phyloP scores from a whole-genome alignment of 192 early-diverging fungal genomes.

The Podila clonocystis region DNA sequence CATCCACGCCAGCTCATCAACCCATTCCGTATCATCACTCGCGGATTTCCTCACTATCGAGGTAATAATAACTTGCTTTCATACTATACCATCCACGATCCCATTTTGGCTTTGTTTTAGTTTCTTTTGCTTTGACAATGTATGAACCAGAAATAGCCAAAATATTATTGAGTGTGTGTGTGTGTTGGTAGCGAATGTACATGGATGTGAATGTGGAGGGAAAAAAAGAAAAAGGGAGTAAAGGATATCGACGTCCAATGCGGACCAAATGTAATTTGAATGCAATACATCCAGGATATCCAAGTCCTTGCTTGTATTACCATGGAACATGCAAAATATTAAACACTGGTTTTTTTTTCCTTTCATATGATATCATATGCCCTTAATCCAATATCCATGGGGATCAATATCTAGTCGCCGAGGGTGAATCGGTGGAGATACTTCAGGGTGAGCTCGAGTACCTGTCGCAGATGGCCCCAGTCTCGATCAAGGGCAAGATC shows the following conservation, averaged over 20 bases:
- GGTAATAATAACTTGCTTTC: slow-evolving; percentile 6
- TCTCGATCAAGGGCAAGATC: slow-evolving; percentile 33
- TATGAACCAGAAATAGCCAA: not conserved
- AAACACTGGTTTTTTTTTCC: not conserved
- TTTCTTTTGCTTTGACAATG: not conserved
- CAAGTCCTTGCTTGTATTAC: not conserved
- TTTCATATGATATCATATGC: not conserved
- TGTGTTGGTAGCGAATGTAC: too few species aligned
- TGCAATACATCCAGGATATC: too few species aligned
- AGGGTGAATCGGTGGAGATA: slow-evolving; percentile 27
- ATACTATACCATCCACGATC: not conserved
- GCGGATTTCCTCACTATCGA: slow-evolving; percentile 43
- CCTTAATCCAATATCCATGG: not conserved
- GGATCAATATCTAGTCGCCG: slow-evolving; percentile 20
- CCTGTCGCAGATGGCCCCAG: slow-evolving; percentile 12
- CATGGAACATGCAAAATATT: too few species aligned
- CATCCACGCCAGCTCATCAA: slow-evolving; percentile 22
- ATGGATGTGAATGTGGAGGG: not conserved
- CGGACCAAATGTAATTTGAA: too few species aligned
- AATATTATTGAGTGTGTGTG: too few species aligned
- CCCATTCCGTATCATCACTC: slow-evolving; percentile 38
- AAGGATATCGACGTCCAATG: too few species aligned
- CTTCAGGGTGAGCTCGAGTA: slow-evolving; percentile 22
- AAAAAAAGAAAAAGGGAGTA: not conserved
- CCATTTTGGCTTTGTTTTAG: not conserved